Evolutionary conservation across 2,329 filamentous ascomycete species (phyloP).

Genomic region (Aspergillus pseudonomiae): DNA sequence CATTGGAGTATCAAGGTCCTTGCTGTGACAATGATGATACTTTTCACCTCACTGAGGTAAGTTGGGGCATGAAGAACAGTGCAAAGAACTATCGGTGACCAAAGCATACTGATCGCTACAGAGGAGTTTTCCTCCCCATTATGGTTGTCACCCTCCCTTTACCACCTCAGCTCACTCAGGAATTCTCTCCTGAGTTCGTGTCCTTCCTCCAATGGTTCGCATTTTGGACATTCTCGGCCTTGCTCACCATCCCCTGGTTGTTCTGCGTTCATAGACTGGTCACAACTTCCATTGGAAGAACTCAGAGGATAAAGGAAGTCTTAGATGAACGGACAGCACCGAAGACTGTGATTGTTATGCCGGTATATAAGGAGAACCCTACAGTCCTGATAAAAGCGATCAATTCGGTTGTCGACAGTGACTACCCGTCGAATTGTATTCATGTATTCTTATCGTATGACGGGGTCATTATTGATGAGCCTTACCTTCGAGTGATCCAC

Average conservation of each 20-base stretch:
- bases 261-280: constrained; percentile 92
- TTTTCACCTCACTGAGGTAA: constrained; percentile 78
- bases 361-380: constrained; percentile 90
- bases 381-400: constrained; percentile 82
- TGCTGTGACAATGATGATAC: constrained; percentile 71
- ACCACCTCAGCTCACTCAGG: constrained; percentile 68
- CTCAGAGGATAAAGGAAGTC: constrained; percentile 78
- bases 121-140: constrained; percentile 83
- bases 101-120: constrained; percentile 38
- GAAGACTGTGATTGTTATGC: constrained; percentile 96
- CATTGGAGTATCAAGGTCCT: constrained; percentile 80
- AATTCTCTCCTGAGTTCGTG: constrained; percentile 73
- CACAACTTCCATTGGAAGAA: constrained; percentile 80
- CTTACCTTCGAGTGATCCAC: constrained; percentile 84
- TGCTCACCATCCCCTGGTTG: constrained; percentile 87
- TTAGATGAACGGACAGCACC: constrained; percentile 84
- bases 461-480: constrained; percentile 82
- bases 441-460: constrained; percentile 97
- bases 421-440: constrained; percentile 88
- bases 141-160: constrained; percentile 93
- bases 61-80: constrained; percentile 21
- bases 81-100: background rate
- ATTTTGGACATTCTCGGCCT: constrained; percentile 86
- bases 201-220: constrained; percentile 86
- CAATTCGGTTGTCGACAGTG: constrained; percentile 89